These are phyloP conservation scores for Nakaseomyces uthaithaninus DNA, from an alignment of 1,139 yeast species.

Conservation along the genomic window DNA sequence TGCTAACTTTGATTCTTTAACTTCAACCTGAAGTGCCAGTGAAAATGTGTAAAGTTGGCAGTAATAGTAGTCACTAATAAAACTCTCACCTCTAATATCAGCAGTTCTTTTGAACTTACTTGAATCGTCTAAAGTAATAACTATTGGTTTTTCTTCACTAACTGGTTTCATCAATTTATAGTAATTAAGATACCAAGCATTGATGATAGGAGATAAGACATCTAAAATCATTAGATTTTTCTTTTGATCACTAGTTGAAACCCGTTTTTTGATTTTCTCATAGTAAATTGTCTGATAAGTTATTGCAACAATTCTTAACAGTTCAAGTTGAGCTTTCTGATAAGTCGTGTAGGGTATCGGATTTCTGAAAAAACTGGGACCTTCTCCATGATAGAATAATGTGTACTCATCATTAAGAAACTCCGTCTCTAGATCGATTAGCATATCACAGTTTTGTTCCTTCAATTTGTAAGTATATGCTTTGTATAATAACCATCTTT, in stretches of 20 bases:
- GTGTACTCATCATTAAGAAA: conserved; percentile 30
- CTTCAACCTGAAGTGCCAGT: conserved; percentile 56
- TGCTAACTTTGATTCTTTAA: conserved; percentile 35
- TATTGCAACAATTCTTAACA: conserved; percentile 68
- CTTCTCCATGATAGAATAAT: conserved; percentile 19
- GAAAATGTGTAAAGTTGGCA: conserved; percentile 78
- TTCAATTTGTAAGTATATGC: conserved; percentile 23
- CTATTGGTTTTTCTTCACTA: conserved; percentile 9
- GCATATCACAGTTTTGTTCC: conserved; percentile 14
- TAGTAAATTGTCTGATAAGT: conserved; percentile 81
- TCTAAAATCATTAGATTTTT: conserved; percentile 65
- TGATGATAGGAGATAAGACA: conserved; percentile 66
- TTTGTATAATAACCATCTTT: conserved; percentile 22
- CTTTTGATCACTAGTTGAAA: conserved; percentile 39
- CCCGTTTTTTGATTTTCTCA: conserved; percentile 41
- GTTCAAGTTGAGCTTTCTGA: conserved; percentile 72
- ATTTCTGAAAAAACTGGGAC: conserved; percentile 8
- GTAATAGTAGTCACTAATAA: conserved; percentile 76
- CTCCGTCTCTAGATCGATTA: conserved; percentile 20
- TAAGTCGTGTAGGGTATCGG: conserved; percentile 41
- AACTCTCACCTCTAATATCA: conserved; percentile 56
- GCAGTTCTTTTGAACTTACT: conserved; percentile 32
- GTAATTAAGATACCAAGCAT: conserved; percentile 68
- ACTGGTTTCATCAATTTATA: conserved; percentile 46
- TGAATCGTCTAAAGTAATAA: conserved; percentile 17